Evolutionary conservation across 2,329 filamentous ascomycete genomes (phyloP).

Genomic region (Emmonsiellopsis sp.): DNA sequence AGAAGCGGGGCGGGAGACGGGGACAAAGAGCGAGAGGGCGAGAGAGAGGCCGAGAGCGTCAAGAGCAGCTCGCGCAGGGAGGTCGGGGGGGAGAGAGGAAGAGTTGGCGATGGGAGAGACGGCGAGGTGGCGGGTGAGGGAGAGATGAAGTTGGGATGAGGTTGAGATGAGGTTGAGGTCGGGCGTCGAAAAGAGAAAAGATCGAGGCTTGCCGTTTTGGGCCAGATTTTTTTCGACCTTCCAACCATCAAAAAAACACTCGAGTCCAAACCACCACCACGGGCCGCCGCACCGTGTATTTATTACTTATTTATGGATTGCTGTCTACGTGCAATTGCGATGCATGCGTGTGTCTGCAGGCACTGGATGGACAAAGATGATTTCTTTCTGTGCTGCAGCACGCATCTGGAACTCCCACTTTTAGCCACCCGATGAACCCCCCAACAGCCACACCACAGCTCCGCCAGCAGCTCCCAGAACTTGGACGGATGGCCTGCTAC

Average conservation of each 20-base stretch:
- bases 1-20: not conserved
- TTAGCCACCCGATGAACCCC: not conserved
- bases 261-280: no score
- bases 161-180: not conserved
- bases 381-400: no score
- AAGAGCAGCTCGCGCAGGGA: not conserved
- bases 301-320: no score
- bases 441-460: not conserved
- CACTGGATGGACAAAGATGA: no score
- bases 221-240: not conserved
- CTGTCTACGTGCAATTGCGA: no score
- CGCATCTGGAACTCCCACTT: no score
- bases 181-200: not conserved
- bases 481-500: not conserved
- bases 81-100: not conserved
- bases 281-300: no score
- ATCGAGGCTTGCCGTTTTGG: not conserved
- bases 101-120: not conserved
- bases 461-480: not conserved
- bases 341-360: no score
- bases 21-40: slow-evolving; percentile 14
- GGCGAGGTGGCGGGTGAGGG: not conserved
- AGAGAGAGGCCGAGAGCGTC: slow-evolving; percentile 5
- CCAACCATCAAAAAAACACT: no score
- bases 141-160: not conserved